A percentile compares a stretch with the other conserved stretches of the same genome.
These are phyloP conservation scores for Cornus kousa DNA, from an alignment of 148 eudicot genomes.

Conservation along the genomic window DNA sequence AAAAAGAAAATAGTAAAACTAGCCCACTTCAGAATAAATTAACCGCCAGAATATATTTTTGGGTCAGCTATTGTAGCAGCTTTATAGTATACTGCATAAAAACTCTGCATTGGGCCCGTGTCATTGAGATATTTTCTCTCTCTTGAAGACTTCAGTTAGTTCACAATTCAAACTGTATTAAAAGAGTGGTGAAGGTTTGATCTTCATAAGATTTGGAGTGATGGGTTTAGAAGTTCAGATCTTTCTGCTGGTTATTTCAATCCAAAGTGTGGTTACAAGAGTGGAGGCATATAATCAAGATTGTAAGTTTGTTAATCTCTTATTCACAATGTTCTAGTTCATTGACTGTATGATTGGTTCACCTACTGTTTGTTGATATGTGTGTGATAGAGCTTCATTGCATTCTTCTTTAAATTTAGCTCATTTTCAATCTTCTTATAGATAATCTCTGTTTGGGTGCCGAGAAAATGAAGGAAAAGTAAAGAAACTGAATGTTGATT, in stretches of 20 bases:
- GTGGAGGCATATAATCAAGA: slow-evolving; percentile 38
- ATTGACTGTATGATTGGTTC: neutral
- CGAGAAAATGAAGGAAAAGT: neutral
- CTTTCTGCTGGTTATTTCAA: slow-evolving; percentile 27
- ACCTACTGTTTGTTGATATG: neutral
- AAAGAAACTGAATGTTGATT: no score
- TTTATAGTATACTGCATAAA: neutral
- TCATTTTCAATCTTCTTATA: neutral
- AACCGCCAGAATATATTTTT: no score
- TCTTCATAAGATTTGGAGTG: slow-evolving; percentile 3
- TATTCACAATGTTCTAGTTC: neutral
- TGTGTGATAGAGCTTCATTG: neutral
- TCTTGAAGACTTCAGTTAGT: no score
- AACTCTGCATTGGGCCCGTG: neutral
- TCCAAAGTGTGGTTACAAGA: slow-evolving; percentile 24
- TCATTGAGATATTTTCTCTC: no score
- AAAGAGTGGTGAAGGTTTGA: neutral
- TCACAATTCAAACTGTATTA: no score
- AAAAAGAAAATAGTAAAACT: no score
- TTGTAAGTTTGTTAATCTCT: slow-evolving; percentile 33
- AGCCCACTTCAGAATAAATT: no score
- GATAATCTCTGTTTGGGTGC: neutral
- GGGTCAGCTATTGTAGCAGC: no score
- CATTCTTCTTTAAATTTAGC: neutral
- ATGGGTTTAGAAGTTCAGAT: slow-evolving; percentile 34